A percentile compares a stretch with the other conserved stretches of the same genome.
phyloP scores from a whole-genome alignment of 2,329 filamentous ascomycete genomes.

The Paecilomyces fulvus region DNA sequence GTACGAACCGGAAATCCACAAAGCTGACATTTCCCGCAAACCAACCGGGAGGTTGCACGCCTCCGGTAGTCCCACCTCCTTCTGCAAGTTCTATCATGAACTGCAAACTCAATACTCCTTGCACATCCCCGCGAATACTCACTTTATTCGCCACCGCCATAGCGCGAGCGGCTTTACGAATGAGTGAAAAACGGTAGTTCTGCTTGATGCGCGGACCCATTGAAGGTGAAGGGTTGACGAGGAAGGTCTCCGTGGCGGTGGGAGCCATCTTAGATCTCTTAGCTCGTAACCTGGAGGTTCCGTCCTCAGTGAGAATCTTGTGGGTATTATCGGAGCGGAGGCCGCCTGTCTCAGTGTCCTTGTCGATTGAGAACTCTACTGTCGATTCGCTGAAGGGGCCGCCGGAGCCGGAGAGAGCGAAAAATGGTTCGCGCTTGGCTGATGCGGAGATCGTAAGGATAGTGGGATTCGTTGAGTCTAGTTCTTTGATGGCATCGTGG shows the following conservation, averaged over 20 bases:
- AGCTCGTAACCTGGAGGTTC: conserved; percentile 22
- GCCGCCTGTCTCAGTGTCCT: conserved; percentile 17
- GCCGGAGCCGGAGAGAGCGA: conserved; percentile 62
- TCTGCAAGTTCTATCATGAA: conserved; percentile 87
- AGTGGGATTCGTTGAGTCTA: conserved; percentile 60
- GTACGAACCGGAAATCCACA: conserved; percentile 41
- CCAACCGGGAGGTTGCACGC: conserved; percentile 10
- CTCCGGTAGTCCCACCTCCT: conserved; percentile 12
- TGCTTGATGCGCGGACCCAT: conserved; percentile 57
- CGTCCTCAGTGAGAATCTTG: conserved; percentile 29
- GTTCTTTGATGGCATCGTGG: conserved; percentile 43
- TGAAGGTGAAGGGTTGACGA: conserved; percentile 49
- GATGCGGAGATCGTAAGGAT: conserved; percentile 61
- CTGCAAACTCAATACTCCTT: conserved; percentile 87
- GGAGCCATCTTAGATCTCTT: conserved; percentile 31
- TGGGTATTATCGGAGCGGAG: conserved; percentile 18
- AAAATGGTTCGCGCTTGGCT: conserved; percentile 53
- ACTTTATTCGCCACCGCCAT: conserved; percentile 92
- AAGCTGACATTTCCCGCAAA: conserved; percentile 31
- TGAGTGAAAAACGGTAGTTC: conserved; percentile 76
- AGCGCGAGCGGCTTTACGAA: conserved; percentile 80
- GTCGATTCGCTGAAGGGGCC: conserved; percentile 51
- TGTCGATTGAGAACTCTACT: conserved; percentile 51
- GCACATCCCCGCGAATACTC: conserved; percentile 75
- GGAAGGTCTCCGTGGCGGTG: conserved; percentile 43